Evolutionary conservation across 305 asterid species (phyloP), one percentile per base, ranked within the genome.

Genomic region (Fraxinus angustifolia): DNA sequence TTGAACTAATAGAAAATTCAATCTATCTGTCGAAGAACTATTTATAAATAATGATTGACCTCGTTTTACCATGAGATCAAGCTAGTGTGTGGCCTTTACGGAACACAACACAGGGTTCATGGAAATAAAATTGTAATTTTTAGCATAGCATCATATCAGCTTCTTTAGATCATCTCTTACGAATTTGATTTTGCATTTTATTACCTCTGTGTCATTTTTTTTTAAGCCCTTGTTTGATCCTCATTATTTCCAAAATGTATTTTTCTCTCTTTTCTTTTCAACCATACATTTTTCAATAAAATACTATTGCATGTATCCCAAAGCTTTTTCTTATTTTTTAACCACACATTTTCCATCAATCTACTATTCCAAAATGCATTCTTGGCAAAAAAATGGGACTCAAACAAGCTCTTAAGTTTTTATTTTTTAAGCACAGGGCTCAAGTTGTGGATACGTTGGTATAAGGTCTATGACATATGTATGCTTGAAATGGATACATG

Each of bases 61-160:
- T 21, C 6, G 6, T 36, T 83, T 48, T 68, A 35, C 74, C 79
- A 60, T 30, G 75, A 70, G 14, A 78, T 21, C 62, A 8, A 80
- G 74, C 1, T 78, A 40, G 77, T 60, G 28, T 23, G 50, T 12
- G 73, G 68, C 74, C 19, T 68, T 68, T 14, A 30, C 14, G 4
- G 74, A 30, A 80, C 33, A n/a, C 34, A 16, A 8, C 42, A 33
- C 6, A 40, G 17, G 17, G 36, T 83, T 21, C 42, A n/a, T 45
- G 56, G 34, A 40, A 72, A 45, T 53, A 3, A 50, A 80, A 71
- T 42, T 35, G 34, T 71, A 28, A 70, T 26, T 78, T 65, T 65
- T 33, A 10, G 1, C 36, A 67, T 26, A 11, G 17, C 35, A 10
- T 28, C 0, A 17, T 19, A 58, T 19, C 12, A 58, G 4, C 30